Conservation (phyloP, 306 rosid genomes). For the Inga leiocalycina region DNA sequence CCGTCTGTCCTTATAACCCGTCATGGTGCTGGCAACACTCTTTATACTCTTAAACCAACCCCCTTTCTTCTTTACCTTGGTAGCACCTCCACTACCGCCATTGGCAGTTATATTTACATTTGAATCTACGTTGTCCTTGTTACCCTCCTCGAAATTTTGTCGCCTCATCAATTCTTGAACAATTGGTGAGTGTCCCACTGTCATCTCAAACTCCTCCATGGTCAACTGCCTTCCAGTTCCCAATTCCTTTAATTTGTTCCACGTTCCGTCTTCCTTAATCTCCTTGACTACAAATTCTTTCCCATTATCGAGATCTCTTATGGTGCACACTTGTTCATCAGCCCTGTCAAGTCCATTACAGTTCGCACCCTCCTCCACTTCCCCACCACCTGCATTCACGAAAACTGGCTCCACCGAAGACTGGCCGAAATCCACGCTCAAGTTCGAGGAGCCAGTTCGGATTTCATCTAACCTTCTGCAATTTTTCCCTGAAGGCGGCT, state of each 20-base stretch:
- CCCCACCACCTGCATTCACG: constrained; percentile 28
- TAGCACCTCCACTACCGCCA: constrained; percentile 39
- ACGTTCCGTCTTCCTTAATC: constrained; percentile 75
- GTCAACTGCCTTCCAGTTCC: constrained; percentile 93
- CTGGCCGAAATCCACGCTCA: constrained; percentile 33
- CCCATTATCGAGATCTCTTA: constrained; percentile 92
- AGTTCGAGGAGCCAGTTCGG: constrained; percentile 39
- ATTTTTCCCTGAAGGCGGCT: constrained; percentile 70
- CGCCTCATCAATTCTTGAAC: constrained; percentile 96
- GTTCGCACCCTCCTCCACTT: constrained; percentile 34
- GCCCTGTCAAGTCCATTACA: constrained; percentile 39
- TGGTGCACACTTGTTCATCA: constrained; percentile 60
- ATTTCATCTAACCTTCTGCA: constrained; percentile 47
- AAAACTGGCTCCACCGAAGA: constrained; percentile 2
- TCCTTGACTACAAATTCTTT: constrained; percentile 93
- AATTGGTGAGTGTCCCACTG: constrained; percentile 94
- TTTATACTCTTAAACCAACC: constrained; percentile 83
- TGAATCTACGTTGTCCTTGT: constrained; percentile 43
- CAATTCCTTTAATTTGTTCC: constrained; percentile 81
- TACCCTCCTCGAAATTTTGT: constrained; percentile 71
- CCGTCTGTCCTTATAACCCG: constrained; percentile 73
- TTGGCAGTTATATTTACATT: constrained; percentile 36
- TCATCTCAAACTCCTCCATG: constrained; percentile 95
- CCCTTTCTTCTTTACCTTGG: constrained; percentile 80
- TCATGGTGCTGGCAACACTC: constrained; percentile 69